Evolutionary conservation across 2,329 filamentous ascomycete species (phyloP), one percentile per base, ranked within the genome.

Genomic region (Fusarium duplospermum): DNA sequence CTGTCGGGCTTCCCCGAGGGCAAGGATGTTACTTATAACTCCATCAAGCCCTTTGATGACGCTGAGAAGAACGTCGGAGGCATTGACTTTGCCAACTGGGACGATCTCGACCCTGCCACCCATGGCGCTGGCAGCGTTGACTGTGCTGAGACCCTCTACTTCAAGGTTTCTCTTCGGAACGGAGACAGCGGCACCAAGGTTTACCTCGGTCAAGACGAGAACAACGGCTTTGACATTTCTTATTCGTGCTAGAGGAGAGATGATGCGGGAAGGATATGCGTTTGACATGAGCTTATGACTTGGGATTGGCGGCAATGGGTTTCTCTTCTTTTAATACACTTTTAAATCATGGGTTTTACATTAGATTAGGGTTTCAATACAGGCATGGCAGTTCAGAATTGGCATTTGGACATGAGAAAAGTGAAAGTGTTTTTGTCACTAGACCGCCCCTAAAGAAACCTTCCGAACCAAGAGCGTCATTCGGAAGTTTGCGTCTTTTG

Each of bases 81-180:
- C 47, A 64, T 74, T 2, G 81, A 82, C 63, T 81, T 81, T 45
- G 79, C 80, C 18, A 67, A 61, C 40, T 83, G 81, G 81, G 75
- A 80, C 27, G 54, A 69, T 13, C 36, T 36, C 3, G 54, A 62
- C 2, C 66, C 74, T 7, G 18, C 35, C 0, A 40, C 14, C 1
- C 80, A 82, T 31, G 52, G 38, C 20, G 73, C 69, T 1, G 78
- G 80, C 9, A n/a, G 16, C 3, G 24, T 82, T 8, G 57, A 74
- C 18, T 83, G 81, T 45, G 72, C 74, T 18, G 69, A 77, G 72
- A 72, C 74, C 2, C 61, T 83, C 13, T 79, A 79, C 58, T 60
- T 81, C 45, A 78, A 77, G 62, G 40, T 82, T 24, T 42, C 71
- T 0, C 20, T 80, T 8, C 67, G 79, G 36, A 35, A 72, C 6